Evolutionary conservation across 257 asterid species (phyloP).

Genomic region (Plectranthus barbatus): DNA sequence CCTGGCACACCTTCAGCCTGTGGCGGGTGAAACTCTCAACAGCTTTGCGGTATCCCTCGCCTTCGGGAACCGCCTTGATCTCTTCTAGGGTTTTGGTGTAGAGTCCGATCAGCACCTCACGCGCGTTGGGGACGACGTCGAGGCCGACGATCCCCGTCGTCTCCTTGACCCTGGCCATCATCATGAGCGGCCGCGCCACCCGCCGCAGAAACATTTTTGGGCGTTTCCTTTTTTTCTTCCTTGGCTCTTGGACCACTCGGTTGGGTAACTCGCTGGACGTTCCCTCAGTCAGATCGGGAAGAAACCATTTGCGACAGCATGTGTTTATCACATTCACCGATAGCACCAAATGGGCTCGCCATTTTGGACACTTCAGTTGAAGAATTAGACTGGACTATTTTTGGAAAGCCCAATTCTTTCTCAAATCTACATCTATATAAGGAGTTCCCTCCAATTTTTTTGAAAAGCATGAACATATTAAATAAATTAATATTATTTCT

Average conservation of each 20-base stretch:
- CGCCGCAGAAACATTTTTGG: constrained; percentile 78
- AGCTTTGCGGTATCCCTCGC: constrained; percentile 89
- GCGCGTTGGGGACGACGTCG: constrained; percentile 92
- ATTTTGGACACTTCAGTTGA: too few species aligned
- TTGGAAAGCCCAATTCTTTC: too few species aligned
- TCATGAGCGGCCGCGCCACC: constrained; percentile 75
- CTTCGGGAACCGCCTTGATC: constrained; percentile 90
- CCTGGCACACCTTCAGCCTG: constrained; percentile 73
- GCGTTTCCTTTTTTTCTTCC: background rate
- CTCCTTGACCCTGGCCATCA: constrained; percentile 86
- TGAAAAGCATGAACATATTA: too few species aligned
- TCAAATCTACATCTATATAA: too few species aligned
- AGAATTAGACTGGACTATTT: too few species aligned
- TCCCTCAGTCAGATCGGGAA: too few species aligned
- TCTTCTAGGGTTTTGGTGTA: constrained; percentile 85
- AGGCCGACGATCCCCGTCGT: constrained; percentile 97
- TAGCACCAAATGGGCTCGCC: too few species aligned
- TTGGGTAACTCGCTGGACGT: too few species aligned
- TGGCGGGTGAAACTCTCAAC: constrained; percentile 94
- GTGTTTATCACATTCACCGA: too few species aligned
- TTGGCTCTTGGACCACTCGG: background rate
- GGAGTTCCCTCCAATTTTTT: too few species aligned
- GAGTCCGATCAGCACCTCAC: constrained; percentile 76
- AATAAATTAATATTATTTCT: too few species aligned
- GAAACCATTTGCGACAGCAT: too few species aligned